Conservation (phyloP, 164 flowering plant species). For the Kingdonia uniflora region DNA sequence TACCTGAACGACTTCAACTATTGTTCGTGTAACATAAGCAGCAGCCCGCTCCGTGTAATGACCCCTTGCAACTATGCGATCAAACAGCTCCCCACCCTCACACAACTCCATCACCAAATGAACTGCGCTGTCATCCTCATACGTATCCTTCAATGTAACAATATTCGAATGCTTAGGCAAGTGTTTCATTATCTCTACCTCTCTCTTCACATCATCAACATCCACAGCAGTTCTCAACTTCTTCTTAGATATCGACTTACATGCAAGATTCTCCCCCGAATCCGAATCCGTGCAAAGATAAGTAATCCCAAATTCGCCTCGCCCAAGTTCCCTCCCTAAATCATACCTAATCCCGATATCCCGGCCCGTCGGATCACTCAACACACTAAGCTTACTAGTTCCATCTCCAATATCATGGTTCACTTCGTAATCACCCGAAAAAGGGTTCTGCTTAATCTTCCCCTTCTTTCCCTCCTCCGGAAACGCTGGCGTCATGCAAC, state of each 20-base stretch:
- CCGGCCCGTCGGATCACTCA: constrained; percentile 55
- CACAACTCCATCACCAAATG: constrained; percentile 91
- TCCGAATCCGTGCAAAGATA: constrained; percentile 61
- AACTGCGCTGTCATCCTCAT: constrained; percentile 78
- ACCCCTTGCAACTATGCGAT: constrained; percentile 79
- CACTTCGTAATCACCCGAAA: constrained; percentile 35
- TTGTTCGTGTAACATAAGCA: constrained; percentile 63
- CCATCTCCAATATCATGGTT: constrained; percentile 13
- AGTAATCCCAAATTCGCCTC: constrained; percentile 84
- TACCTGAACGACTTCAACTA: constrained; percentile 87
- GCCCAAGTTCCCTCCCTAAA: constrained; percentile 70
- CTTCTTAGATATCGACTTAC: constrained; percentile 87
- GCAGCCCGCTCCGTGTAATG: constrained; percentile 94
- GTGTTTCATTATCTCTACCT: constrained; percentile 79
- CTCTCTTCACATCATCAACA: constrained; percentile 81
- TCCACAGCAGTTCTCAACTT: constrained; percentile 68
- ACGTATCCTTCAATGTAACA: constrained; percentile 66
- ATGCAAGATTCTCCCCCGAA: constrained; percentile 44
- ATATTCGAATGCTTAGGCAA: constrained; percentile 70
- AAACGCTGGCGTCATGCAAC: constrained; percentile 39
- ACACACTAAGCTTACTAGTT: constrained; percentile 33
- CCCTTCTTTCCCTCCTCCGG: constrained; percentile 22
- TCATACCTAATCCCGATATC: constrained; percentile 51
- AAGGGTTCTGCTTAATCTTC: constrained; percentile 56
- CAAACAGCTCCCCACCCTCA: constrained; percentile 87